These are phyloP conservation scores for Thinopyrum elongatum DNA, from an alignment of 176 grass and related monocot genomes.

Conservation along the genomic window DNA sequence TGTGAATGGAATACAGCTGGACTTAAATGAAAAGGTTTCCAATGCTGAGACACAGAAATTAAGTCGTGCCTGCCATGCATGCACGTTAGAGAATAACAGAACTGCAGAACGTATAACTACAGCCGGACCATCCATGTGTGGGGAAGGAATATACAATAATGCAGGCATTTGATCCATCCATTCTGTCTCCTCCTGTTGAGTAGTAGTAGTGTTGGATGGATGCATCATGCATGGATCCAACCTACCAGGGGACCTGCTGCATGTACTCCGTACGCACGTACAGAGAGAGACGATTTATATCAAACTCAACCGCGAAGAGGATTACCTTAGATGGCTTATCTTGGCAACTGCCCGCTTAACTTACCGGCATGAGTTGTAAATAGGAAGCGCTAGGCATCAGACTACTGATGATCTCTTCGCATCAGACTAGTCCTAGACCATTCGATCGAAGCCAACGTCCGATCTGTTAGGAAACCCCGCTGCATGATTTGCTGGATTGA, in stretches of 20 bases:
- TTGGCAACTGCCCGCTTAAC: background rate
- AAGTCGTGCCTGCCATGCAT: slow-evolving; percentile 4
- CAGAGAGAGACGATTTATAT: background rate
- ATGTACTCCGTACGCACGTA: background rate
- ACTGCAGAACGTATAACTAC: slow-evolving; percentile 7
- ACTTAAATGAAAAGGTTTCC: background rate
- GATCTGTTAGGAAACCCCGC: no score
- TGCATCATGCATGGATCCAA: slow-evolving; percentile 1
- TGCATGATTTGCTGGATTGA: no score
- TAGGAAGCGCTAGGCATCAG: no score
- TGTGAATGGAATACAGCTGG: background rate
- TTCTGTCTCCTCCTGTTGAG: background rate
- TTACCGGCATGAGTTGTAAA: background rate
- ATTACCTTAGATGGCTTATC: background rate
- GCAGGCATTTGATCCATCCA: slow-evolving; percentile 17
- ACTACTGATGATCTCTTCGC: no score
- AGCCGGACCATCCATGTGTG: background rate
- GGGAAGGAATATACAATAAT: slow-evolving; percentile 19
- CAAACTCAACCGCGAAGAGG: background rate
- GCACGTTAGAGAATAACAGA: slow-evolving; percentile 22
- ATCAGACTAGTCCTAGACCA: no score
- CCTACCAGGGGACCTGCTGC: slow-evolving; percentile 6
- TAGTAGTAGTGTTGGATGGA: background rate
- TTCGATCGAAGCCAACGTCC: no score
- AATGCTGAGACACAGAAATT: background rate